Conservation (phyloP, 2,329 filamentous ascomycete species). For the Ascochyta pisi region DNA sequence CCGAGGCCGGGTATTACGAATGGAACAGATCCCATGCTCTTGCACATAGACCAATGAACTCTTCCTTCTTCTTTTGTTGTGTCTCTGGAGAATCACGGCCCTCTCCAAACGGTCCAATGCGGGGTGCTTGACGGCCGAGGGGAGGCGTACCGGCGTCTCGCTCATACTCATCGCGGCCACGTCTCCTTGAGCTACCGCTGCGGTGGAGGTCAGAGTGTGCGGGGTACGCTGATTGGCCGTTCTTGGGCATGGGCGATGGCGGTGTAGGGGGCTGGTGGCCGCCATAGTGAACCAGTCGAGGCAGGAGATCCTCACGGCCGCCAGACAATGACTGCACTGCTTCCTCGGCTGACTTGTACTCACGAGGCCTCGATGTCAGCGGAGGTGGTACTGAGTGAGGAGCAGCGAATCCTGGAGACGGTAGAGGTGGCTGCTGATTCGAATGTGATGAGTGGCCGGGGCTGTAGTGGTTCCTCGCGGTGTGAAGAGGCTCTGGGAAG, state of each 20-base stretch:
- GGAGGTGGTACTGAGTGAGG: constrained; percentile 58
- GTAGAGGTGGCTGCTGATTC: constrained; percentile 71
- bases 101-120: constrained; percentile 73
- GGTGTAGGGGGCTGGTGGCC: constrained; percentile 93
- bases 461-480: constrained; percentile 59
- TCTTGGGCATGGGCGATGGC: constrained; percentile 73
- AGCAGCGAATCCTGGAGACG: constrained; percentile 77
- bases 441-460: constrained; percentile 69
- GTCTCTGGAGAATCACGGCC: constrained; percentile 84
- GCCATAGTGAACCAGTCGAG: constrained; percentile 93
- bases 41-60: constrained; percentile 86
- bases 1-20: constrained; percentile 62
- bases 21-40: constrained; percentile 97
- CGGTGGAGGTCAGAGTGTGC: constrained; percentile 46
- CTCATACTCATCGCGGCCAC: constrained; percentile 89
- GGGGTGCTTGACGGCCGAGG: constrained; percentile 67
- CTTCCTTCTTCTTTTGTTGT: constrained; percentile 85
- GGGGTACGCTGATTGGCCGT: constrained; percentile 42
- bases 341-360: constrained; percentile 96
- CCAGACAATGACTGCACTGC: constrained; percentile 89
- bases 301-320: constrained; percentile 89
- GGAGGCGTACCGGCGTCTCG: constrained; percentile 84
- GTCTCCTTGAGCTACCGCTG: constrained; percentile 71
- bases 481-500: constrained; percentile 78
- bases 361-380: constrained; percentile 69